These are phyloP conservation scores for Sideroxylon spinosum DNA, from an alignment of 179 eudicot genomes.

Conservation along the genomic window DNA sequence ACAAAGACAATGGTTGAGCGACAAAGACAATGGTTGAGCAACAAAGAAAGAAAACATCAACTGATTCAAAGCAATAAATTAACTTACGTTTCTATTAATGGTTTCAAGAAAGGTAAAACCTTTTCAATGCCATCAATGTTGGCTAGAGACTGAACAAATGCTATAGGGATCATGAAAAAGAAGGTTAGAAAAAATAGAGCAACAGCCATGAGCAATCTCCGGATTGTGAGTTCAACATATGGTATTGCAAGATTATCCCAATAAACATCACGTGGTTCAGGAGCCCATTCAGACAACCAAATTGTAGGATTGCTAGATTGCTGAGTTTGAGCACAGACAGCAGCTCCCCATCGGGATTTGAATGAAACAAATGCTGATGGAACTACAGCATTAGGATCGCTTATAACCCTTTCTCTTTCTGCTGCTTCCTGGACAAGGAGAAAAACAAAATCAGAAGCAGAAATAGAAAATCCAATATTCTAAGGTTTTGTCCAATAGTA, in stretches of 20 bases:
- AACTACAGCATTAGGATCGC: slow-evolving; percentile 65
- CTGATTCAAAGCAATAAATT: neutral
- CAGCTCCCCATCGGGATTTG: slow-evolving; percentile 89
- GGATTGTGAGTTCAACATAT: slow-evolving; percentile 56
- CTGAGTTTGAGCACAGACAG: slow-evolving; percentile 96
- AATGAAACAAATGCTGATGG: slow-evolving; percentile 99
- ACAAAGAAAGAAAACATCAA: neutral
- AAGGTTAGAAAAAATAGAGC: slow-evolving; percentile 73
- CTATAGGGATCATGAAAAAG: slow-evolving; percentile 87
- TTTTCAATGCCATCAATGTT: slow-evolving; percentile 77
- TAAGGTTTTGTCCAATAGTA: neutral
- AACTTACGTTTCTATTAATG: slow-evolving; percentile 56
- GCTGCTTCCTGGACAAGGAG: slow-evolving; percentile 48
- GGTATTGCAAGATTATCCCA: slow-evolving; percentile 91
- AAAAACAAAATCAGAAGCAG: neutral
- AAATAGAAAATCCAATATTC: neutral
- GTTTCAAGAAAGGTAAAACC: slow-evolving; percentile 68
- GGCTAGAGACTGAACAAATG: slow-evolving; percentile 84
- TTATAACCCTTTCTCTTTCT: slow-evolving; percentile 63
- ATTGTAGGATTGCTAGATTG: slow-evolving; percentile 76
- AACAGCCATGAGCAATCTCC: slow-evolving; percentile 66
- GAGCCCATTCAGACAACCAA: slow-evolving; percentile 95
- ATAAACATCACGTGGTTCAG: slow-evolving; percentile 85
- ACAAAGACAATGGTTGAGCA: neutral
- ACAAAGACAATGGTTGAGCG: neutral